Conservation (phyloP, 495 filamentous ascomycete genomes). For the Pyronema omphalodes region DNA sequence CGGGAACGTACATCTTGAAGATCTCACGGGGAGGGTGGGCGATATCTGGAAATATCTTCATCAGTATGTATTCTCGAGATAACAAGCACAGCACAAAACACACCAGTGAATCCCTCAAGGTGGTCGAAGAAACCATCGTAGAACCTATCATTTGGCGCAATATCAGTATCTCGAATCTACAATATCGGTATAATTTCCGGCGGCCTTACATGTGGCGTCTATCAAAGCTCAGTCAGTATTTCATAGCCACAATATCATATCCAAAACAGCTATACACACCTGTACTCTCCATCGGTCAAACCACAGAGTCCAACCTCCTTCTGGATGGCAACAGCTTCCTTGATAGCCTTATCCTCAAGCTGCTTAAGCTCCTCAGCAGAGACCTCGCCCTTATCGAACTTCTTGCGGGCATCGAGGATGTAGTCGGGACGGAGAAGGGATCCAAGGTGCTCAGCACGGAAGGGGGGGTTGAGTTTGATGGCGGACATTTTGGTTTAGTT, state of each 20-base stretch:
- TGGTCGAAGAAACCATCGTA: constrained; percentile 62
- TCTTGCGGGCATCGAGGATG: constrained; percentile 45
- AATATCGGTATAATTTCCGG: background rate
- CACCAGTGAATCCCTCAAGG: constrained; percentile 41
- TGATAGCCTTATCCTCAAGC: constrained; percentile 34
- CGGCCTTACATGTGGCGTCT: constrained; percentile 4
- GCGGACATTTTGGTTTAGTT: background rate
- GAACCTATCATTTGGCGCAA: constrained; percentile 28
- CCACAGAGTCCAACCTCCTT: constrained; percentile 46
- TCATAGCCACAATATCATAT: background rate
- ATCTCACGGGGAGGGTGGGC: constrained; percentile 38
- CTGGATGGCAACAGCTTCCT: constrained; percentile 44
- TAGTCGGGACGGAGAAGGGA: constrained; percentile 56
- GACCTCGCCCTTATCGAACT: constrained; percentile 30
- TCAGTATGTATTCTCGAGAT: background rate
- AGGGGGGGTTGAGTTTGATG: constrained; percentile 35
- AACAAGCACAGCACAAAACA: background rate
- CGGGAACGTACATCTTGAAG: constrained; percentile 52
- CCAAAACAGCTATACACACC: constrained; percentile 28
- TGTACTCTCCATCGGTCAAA: constrained; percentile 60
- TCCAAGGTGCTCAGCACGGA: constrained; percentile 70
- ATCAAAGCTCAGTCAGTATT: background rate
- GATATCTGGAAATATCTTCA: constrained; percentile 31
- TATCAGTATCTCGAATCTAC: background rate
- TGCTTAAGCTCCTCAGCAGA: constrained; percentile 30